A percentile compares a stretch with the other conserved stretches of the same genome.
Evolutionary conservation across 805 yeast genomes (phyloP).

Genomic region (Clavispora vitiphila): DNA sequence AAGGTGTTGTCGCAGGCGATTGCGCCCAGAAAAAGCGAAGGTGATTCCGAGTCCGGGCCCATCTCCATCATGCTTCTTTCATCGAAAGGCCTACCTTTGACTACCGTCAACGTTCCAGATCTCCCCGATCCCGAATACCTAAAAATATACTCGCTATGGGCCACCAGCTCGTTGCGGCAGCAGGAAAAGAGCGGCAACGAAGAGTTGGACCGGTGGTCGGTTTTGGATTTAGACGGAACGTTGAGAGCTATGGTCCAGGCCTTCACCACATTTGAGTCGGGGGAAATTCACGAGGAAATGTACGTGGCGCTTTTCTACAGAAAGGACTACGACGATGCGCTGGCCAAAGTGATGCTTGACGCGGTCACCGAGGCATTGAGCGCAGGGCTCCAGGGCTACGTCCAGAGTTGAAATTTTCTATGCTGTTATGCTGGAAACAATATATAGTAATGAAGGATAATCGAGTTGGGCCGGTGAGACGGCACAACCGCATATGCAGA

Average conservation of each 20-base stretch:
- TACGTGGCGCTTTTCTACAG: slow-evolving; percentile 32
- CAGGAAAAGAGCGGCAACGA: slow-evolving; percentile 11
- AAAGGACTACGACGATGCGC: slow-evolving; percentile 21
- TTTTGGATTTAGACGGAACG: slow-evolving; percentile 25
- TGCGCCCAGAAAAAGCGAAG: slow-evolving; percentile 8
- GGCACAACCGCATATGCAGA: slow-evolving; percentile 1
- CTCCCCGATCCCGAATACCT: slow-evolving; percentile 24
- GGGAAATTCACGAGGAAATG: slow-evolving; percentile 10
- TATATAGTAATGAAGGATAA: neutral
- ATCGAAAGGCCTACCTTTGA: slow-evolving; percentile 33
- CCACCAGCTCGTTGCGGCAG: slow-evolving; percentile 23
- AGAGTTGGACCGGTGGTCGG: slow-evolving; percentile 22
- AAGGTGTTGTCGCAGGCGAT: slow-evolving; percentile 31
- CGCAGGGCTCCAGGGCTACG: slow-evolving; percentile 32
- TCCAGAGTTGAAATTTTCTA: slow-evolving; percentile 1
- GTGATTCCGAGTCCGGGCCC: slow-evolving; percentile 15
- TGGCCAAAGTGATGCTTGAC: slow-evolving; percentile 34
- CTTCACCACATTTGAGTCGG: slow-evolving; percentile 11
- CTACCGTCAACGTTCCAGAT: slow-evolving; percentile 27
- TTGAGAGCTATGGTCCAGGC: slow-evolving; percentile 24
- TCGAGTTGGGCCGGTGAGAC: neutral
- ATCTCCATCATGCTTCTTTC: slow-evolving; percentile 32
- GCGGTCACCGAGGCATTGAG: slow-evolving; percentile 25
- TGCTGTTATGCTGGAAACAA: neutral
- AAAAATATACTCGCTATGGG: slow-evolving; percentile 32